Conservation (phyloP, 1,284 basidiomycete species). For the Boletus semigastroideus region DNA sequence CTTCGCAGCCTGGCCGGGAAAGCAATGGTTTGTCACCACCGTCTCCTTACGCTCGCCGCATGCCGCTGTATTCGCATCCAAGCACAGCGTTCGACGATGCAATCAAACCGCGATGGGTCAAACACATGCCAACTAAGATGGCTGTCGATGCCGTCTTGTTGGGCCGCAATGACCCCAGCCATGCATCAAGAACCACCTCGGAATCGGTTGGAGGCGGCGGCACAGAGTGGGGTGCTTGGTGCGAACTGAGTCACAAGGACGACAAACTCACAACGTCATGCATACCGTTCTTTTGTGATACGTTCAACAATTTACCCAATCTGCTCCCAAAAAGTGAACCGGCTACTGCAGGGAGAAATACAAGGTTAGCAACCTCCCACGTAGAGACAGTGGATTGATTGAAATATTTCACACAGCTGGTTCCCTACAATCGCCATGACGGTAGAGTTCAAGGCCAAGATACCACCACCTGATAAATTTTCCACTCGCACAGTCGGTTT, state of each 20-base stretch:
- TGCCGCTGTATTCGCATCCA: slow-evolving; percentile 55
- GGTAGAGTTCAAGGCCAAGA: slow-evolving; percentile 58
- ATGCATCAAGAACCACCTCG: slow-evolving; percentile 35
- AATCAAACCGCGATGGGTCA: slow-evolving; percentile 34
- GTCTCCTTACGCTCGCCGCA: slow-evolving; percentile 53
- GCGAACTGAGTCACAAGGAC: slow-evolving; percentile 42
- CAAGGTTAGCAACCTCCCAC: slow-evolving; percentile 14
- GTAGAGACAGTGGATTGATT: slow-evolving; percentile 17
- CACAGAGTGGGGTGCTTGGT: slow-evolving; percentile 58
- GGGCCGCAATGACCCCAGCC: slow-evolving; percentile 38
- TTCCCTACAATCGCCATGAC: slow-evolving; percentile 58
- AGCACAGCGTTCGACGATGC: slow-evolving; percentile 30
- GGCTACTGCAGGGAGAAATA: slow-evolving; percentile 10
- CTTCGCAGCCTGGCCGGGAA: slow-evolving; percentile 22
- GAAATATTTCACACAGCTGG: slow-evolving; percentile 44
- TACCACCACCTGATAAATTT: slow-evolving; percentile 43
- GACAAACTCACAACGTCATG: slow-evolving; percentile 47
- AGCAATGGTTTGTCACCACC: slow-evolving; percentile 43
- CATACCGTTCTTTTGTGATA: slow-evolving; percentile 56
- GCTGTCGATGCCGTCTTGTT: slow-evolving; percentile 43
- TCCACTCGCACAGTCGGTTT: slow-evolving; percentile 53
- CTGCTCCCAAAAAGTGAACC: slow-evolving; percentile 41
- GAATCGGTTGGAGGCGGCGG: slow-evolving; percentile 47
- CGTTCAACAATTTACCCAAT: slow-evolving; percentile 43
- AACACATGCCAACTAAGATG: slow-evolving; percentile 36